phyloP scores from a whole-genome alignment of 768 basidiomycete species.

The Agaricus blazei region DNA sequence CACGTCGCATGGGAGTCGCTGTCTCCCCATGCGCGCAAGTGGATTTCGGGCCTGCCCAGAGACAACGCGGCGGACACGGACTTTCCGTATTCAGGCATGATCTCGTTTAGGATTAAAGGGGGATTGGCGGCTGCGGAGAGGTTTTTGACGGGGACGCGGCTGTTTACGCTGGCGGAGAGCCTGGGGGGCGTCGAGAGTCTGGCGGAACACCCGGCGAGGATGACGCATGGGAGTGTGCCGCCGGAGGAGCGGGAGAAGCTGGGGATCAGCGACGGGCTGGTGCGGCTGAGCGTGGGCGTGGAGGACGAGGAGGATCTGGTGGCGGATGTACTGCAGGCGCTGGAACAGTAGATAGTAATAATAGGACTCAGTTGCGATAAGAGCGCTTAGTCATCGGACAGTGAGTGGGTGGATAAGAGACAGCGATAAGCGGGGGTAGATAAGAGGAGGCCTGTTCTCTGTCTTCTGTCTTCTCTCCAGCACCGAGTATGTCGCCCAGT shows the following conservation, averaged over 20 bases:
- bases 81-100: slow-evolving; percentile 90
- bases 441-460: too few relatives aligned
- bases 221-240: slow-evolving; percentile 85
- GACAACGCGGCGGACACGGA: slow-evolving; percentile 23
- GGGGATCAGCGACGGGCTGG: slow-evolving; percentile 74
- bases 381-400: too few relatives aligned
- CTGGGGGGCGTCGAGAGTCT: slow-evolving; percentile 92
- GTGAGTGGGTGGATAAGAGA: too few relatives aligned
- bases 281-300: slow-evolving; percentile 82
- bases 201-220: slow-evolving; percentile 79
- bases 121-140: slow-evolving; percentile 49
- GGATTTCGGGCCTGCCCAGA: slow-evolving; percentile 33
- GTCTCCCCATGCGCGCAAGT: slow-evolving; percentile 65
- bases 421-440: too few relatives aligned
- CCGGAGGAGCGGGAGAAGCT: slow-evolving; percentile 57
- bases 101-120: slow-evolving; percentile 71
- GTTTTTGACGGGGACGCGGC: slow-evolving; percentile 59
- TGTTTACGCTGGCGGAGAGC: slow-evolving; percentile 84
- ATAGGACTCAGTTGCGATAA: too few relatives aligned
- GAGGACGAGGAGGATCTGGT: slow-evolving; percentile 86
- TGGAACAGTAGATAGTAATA: slow-evolving; percentile 27
- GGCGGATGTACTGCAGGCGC: slow-evolving; percentile 61
- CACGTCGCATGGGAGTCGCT: slow-evolving; percentile 57
- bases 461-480: too few relatives aligned
- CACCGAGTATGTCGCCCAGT: too few relatives aligned